phyloP scores from a whole-genome alignment of 768 basidiomycete genomes.

The Paxillus rubicundulus region DNA sequence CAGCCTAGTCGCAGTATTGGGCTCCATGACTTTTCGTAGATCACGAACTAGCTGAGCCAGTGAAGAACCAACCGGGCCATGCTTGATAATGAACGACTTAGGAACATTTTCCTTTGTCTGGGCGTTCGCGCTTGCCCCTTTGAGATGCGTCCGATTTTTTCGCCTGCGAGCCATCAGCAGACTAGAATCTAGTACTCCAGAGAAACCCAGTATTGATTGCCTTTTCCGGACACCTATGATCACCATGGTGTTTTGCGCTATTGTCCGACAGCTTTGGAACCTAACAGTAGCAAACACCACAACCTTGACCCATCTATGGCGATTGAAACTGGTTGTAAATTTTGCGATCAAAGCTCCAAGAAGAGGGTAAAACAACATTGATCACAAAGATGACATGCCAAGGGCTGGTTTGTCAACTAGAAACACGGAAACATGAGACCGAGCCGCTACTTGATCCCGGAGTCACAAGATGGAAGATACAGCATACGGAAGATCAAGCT shows the following conservation, averaged over 20 bases:
- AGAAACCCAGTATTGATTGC: slow-evolving; percentile 13
- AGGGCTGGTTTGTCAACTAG: slow-evolving; percentile 4
- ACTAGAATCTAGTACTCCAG: slow-evolving; percentile 1
- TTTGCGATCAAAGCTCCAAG: too few species aligned
- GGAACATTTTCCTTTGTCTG: slow-evolving; percentile 47
- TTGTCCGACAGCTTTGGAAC: slow-evolving; percentile 14
- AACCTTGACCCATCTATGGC: too few species aligned
- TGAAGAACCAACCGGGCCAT: slow-evolving; percentile 88
- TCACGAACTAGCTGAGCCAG: slow-evolving; percentile 89
- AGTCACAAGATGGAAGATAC: slow-evolving; percentile 22
- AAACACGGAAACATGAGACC: slow-evolving; percentile 4
- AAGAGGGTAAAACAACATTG: not conserved
- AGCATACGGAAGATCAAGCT: slow-evolving; percentile 30
- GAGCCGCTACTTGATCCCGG: not conserved
- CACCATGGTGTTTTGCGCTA: slow-evolving; percentile 22
- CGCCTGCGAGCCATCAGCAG: slow-evolving; percentile 64
- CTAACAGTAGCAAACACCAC: slow-evolving; percentile 3
- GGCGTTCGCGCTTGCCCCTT: slow-evolving; percentile 43
- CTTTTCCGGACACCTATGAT: slow-evolving; percentile 15
- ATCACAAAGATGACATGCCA: slow-evolving; percentile 13
- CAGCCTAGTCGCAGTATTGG: slow-evolving; percentile 93
- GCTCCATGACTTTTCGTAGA: slow-evolving; percentile 95
- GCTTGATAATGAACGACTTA: slow-evolving; percentile 95
- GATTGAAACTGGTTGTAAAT: too few species aligned
- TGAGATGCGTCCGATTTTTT: slow-evolving; percentile 82